These are phyloP conservation scores for Aureobasidium melanogenum DNA, from an alignment of 2,329 filamentous ascomycete genomes.

Conservation along the genomic window DNA sequence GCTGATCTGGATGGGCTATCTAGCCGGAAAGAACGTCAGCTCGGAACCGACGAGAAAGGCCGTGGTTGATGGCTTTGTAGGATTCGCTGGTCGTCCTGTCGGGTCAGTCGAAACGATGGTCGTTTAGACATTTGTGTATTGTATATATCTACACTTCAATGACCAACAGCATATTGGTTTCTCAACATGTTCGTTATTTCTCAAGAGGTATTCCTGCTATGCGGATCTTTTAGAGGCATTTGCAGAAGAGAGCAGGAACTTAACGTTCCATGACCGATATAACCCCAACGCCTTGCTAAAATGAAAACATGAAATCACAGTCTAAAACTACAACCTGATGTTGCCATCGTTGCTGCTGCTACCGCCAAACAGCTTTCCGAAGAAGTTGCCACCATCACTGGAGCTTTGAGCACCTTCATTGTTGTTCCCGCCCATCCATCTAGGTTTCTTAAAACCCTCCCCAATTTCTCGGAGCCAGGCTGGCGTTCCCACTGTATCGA, in stretches of 20 bases:
- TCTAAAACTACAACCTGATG: background rate
- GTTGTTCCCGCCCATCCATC: conserved; percentile 61
- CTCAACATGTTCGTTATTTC: background rate
- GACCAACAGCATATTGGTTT: background rate
- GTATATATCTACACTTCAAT: background rate
- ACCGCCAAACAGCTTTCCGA: conserved; percentile 26
- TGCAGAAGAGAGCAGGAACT: background rate
- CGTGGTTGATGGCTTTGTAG: conserved; percentile 80
- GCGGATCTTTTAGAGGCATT: background rate
- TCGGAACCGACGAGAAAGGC: conserved; percentile 72
- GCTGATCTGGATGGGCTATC: conserved; percentile 80
- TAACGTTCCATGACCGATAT: background rate
- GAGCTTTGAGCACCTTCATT: conserved; percentile 9
- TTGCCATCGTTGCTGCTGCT: conserved; percentile 16
- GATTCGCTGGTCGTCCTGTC: conserved; percentile 77
- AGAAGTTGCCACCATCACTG: conserved; percentile 16
- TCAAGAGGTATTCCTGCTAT: background rate
- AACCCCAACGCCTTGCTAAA: conserved; percentile 1
- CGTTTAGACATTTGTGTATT: conserved; percentile 3
- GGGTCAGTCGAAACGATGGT: conserved; percentile 81
- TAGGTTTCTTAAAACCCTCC: conserved; percentile 62
- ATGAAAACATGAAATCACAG: background rate
- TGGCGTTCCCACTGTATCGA: conserved; percentile 73
- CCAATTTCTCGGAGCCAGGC: conserved; percentile 71
- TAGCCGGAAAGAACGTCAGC: conserved; percentile 78